Base-by-base conservation (phyloP, 164 flowering plant species). In the Nelumbo lutea region DNA sequence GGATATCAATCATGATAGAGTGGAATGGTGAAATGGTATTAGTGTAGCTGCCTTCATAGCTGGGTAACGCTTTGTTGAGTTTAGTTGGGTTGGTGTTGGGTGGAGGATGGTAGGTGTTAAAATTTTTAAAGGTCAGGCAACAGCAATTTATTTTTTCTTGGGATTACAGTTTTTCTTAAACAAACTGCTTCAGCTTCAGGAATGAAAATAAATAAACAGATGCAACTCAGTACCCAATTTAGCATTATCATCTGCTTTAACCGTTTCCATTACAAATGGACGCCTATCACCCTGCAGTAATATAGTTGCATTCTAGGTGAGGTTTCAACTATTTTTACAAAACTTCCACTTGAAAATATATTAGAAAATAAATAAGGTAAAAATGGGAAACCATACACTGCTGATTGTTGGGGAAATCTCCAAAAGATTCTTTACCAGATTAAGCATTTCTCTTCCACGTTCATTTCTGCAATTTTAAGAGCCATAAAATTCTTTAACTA, bases 381-480 rank as follows among this genome's bases (percentile, higher is more conserved):
- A 6, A 47, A 11, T 41, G 48, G 55, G 63, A 48, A 62, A 64
- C 14, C 66, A 73, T 89, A 95, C 98, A 70, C 82, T 77, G 72
- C 91, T 90, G 51, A 68, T 78, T 71, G 96, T 88, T 6, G 99
- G 97, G 57, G 91, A 87, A 41, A 87, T 81, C 73, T 92, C 94
- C 78, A 95, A 80, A 73, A 88, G 89, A 75, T 88, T 67, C 73
- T 88, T 77, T 38, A 95, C 85, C 67, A 95, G 80, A 68, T 76
- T 79, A 51, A 95, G 85, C 99, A 95, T 95, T 83, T 95, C 97
- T 68, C 82, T 85, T 59, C 99, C 99, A 60, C 97, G 97, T 72
- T 88, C 90, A 82, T 95, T 95, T 79, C 99, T 95, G 82, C 55
- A 76, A 72, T 72, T 80, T 55, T 0, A 77, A 65, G 47, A 66